Evolutionary conservation across 148 eudicot species (phyloP).

Genomic region (Rheum nobile): DNA sequence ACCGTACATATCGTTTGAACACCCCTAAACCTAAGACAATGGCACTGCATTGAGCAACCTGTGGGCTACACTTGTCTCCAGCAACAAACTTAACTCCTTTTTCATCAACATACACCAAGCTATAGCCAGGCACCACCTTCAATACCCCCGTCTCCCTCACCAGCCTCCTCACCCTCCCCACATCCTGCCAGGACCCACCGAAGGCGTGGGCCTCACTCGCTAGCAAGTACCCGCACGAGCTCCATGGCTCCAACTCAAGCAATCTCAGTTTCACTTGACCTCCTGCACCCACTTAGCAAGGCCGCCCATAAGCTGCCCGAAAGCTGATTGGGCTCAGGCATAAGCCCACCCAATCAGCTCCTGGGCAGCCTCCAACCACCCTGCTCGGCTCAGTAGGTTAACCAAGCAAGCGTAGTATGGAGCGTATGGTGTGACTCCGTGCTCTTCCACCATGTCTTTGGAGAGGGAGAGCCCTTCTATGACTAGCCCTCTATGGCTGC

Average conservation of each 20-base stretch:
- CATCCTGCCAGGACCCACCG: conserved; percentile 51
- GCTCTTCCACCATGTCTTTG: conserved; percentile 31
- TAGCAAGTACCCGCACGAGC: conserved; percentile 56
- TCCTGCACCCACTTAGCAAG: conserved; percentile 56
- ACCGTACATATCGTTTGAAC: no score
- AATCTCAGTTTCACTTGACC: conserved; percentile 31
- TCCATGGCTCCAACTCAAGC: conserved; percentile 61
- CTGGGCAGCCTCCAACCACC: conserved; percentile 46
- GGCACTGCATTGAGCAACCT: conserved; percentile 16
- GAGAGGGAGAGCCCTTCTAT: conserved; percentile 44
- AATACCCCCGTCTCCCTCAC: conserved; percentile 52
- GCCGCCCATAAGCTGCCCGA: conserved; percentile 58
- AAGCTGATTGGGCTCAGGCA: conserved; percentile 24
- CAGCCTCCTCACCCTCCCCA: conserved; percentile 50
- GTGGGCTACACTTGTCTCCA: conserved; percentile 31
- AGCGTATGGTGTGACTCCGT: conserved; percentile 24
- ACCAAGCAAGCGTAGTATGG: conserved; percentile 81
- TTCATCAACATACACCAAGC: conserved; percentile 40
- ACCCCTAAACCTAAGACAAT: background rate
- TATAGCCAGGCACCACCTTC: conserved; percentile 44
- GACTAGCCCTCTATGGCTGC: conserved; percentile 82
- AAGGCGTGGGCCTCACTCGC: conserved; percentile 56
- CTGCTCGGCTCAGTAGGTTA: conserved; percentile 68
- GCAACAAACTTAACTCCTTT: conserved; percentile 51
- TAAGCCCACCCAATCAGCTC: conserved; percentile 33